Base-by-base conservation (phyloP, 257 asterid species). In the Nicotiana otophora region DNA sequence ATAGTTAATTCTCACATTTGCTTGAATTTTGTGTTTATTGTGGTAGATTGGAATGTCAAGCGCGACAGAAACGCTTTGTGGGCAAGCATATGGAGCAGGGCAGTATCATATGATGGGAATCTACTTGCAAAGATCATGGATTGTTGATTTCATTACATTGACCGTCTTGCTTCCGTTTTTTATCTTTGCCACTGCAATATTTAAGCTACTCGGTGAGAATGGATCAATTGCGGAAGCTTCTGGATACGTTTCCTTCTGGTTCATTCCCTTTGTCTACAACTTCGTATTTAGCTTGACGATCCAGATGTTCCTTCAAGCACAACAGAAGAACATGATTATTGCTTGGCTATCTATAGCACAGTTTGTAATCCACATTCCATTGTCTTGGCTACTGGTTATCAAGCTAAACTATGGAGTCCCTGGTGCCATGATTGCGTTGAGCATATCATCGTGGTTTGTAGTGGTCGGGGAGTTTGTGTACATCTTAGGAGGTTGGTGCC, bases 31-130 rank as follows among this genome's bases (percentile, higher is more conserved):
- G 3, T 54, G n/a, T 51, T 69, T 63, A 10, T 20, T 84, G 54
- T 60, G 77, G 81, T 92, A 95, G 98, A 84, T 95, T 80, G 98
- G 98, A 81, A 95, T 95, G 98, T 93, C 98, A 7, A 95, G 98
- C 88, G 98, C 98, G 46, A 95, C 98, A 2, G 98, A 95, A 83
- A 95, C 98, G 19, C 95, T 95, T 0, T 95, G 98, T 60, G 98
- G 98, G 77, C 98, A 95, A 90, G 97, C 98, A 53, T 93, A 33
- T 75, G 98, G 98, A 64, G 98, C 98, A 42, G 93, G 91, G 81
- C 98, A 95, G 67, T 65, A 89, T 86, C 98, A 95, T 69, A 95
- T 95, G 98, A 89, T 95, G 97, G 98, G 98, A 0, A 87, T 95
- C 83, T 95, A 92, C 93, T 88, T 95, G 90, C 98, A 95, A 81